Evolutionary conservation across 192 early-diverging fungal genomes (phyloP), one percentile per base, ranked within the genome.

Genomic region (Backusella sp.): DNA sequence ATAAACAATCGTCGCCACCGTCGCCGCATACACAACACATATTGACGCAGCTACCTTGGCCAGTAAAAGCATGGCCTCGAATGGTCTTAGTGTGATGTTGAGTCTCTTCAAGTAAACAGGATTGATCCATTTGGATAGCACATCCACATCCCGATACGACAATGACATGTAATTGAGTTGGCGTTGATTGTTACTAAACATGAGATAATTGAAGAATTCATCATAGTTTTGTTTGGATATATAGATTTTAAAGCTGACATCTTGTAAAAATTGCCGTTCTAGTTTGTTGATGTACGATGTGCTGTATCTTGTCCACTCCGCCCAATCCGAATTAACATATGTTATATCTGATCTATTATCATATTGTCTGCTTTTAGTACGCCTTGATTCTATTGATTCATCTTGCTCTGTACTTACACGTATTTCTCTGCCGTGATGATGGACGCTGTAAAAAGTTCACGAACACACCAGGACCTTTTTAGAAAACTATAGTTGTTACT

Each of bases 361-460:
- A 32, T 12, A 9, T 14, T 28, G 23, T 12, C 1, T 35, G 15
- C 66, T 7, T 23, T 66, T 26, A 49, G 21, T 21, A 1, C 2
- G 2, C 3, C 32, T 32, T 32, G 32, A 32, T 32, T 32, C 32
- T 32, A 32, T 39, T 39, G 8, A 35, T 28, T 19, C 21, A 32
- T 34, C 14, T 17, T 21, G 37, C 37, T 39, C 37, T 12, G 37
- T 39, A 65, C 76, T 72, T 83, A 84, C 56, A 85, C 75, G n/a
- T 84, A 88, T 76, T 88, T 88, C 66, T 88, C 86, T 3, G 86
- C 86, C 34, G 78, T 80, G 21, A 88, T 79, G 36, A 88, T 84
- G 6, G 83, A 71, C 4, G 84, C 83, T 14, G 86, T 77, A 32
- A 88, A 86, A 0, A 88, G 75, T 19, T 85, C 79, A n/a, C 82